Base-by-base conservation (phyloP, 108 stramenopile species). In the Pseudonitzschia multiseries region DNA sequence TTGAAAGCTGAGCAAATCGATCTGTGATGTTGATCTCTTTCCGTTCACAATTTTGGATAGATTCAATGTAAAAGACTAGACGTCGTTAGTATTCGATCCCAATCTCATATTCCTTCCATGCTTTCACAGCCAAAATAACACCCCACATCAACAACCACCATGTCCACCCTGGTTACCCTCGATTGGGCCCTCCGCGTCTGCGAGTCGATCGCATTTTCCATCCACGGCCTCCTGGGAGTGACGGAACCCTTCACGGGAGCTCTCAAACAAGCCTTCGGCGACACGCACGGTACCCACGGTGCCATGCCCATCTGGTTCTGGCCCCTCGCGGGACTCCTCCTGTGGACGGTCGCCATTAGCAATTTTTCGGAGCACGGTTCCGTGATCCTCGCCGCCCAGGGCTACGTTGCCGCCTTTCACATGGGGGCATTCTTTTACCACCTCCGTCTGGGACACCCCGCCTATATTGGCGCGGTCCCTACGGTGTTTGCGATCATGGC, bases 221-320 rank as follows among this genome's bases (percentile, higher is more conserved):
- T 74, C 22, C 73, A 74, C 54, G 65, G 67, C 6, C 4, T 67
- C 20, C 31, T 74, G 26, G 73, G 73, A 10, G 32, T 74, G 33
- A 40, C 66, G 28, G 73, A 74, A 68, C 73, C 73, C 10, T 68
- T 28, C 33, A 74, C 73, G n/a, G 73, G 73, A 32, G 53, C 51
- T 18, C 48, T 74, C 40, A 50, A 32, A 14, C 0, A 13, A 2
- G 54, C 54, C 13, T 56, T 56, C 24, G 8, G 32, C 8, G 69
- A 57, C 46, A 57, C 6, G 53, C 33, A n/a, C n/a, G n/a, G n/a
- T n/a, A n/a, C n/a, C n/a, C n/a, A 63, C 36, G 54, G 53, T 1
- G 24, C 69, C 33, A 33, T 70, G 69, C 52, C 52, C n/a, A 33
- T 9, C 4, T 70, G 52, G 52, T 70, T 70, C 54, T 70, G 52